Evolutionary conservation across 345 rosid genomes (phyloP), one percentile per base, ranked within the genome.

Genomic region (Corchorus olitorius): DNA sequence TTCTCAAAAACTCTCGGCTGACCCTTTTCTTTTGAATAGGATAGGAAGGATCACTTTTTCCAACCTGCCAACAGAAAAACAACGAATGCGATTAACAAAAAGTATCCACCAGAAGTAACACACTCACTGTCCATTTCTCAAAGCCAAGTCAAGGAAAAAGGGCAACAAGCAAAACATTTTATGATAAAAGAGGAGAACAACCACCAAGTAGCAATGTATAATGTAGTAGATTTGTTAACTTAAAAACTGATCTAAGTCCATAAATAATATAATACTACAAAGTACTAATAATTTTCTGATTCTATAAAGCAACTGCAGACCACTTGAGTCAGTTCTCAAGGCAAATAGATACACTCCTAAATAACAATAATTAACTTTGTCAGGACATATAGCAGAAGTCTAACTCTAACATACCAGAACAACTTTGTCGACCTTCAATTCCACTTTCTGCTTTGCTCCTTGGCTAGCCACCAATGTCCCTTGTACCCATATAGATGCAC

Each of bases 1-100:
- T 91, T 84, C 98, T 91, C 88, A 96, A 85, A 82, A 92, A 92
- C 77, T 96, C 99, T 76, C 93, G 86, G 87, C 97, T 89, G 48
- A 89, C 95, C 75, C 97, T 87, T 83, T 96, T 96, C 93, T 96
- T 96, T 83, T 96, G 99, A 70, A 93, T 89, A 55, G 97, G 99
- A 86, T 81, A 93, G 33, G 98, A 93, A 70, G 95, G 86, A 79
- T 92, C 99, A 65, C 98, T 91, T 81, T 93, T 83, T 41, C 99
- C 98, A 81, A 96, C 87, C 99, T 96, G 74, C 3, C 56, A 72
- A 53, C 74, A 45, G 10, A 43, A 58, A 72, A 73, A 4, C 20
- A 14, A 49, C 13, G 35, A 43, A 74, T 45, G 34, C 19, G 10
- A 67, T 58, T 70, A 76, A 53, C 39, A 1, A 14, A 15, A 48